Conservation (phyloP, 108 stramenopile species). For the Stephanodiscus triporus region DNA sequence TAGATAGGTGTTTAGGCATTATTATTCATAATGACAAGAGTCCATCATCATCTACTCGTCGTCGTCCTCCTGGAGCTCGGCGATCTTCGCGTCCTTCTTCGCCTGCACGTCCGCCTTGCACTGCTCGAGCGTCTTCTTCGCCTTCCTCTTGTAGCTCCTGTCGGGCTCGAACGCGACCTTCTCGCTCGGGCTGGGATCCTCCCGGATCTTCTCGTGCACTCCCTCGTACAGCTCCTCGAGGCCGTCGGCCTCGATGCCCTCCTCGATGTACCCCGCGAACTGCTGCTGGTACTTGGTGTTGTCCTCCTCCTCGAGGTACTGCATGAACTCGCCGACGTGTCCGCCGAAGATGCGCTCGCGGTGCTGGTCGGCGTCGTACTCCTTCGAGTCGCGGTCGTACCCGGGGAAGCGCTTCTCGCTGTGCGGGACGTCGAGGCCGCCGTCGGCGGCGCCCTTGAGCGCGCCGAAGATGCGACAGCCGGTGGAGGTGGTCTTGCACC, state of each 20-base stretch:
- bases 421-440: conserved; percentile 98
- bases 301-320: conserved; percentile 97
- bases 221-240: conserved; percentile 90
- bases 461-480: conserved; percentile 97
- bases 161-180: conserved; percentile 89
- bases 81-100: conserved; percentile 96
- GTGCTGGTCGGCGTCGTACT: conserved; percentile 97
- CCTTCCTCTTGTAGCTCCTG: conserved; percentile 93
- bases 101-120: conserved; percentile 91
- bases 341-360: conserved; percentile 97
- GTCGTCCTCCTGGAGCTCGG: conserved; percentile 82
- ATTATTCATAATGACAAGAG: too few species aligned
- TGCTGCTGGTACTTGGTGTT: conserved; percentile 93
- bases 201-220: conserved; percentile 97
- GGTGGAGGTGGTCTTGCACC: conserved; percentile 94
- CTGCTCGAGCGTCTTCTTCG: conserved; percentile 91
- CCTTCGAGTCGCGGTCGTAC: conserved; percentile 97
- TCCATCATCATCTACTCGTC: conserved; percentile 79
- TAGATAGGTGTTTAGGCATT: too few species aligned
- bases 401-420: conserved; percentile 99
- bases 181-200: conserved; percentile 87
- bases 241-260: conserved; percentile 84
- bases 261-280: conserved; percentile 85
- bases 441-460: conserved; percentile 98
- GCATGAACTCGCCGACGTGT: conserved; percentile 98